A percentile compares a stretch with the other conserved stretches of the same genome.
These are phyloP conservation scores for Brassica carinata DNA, from an alignment of 345 rosid species.

Conservation along the genomic window DNA sequence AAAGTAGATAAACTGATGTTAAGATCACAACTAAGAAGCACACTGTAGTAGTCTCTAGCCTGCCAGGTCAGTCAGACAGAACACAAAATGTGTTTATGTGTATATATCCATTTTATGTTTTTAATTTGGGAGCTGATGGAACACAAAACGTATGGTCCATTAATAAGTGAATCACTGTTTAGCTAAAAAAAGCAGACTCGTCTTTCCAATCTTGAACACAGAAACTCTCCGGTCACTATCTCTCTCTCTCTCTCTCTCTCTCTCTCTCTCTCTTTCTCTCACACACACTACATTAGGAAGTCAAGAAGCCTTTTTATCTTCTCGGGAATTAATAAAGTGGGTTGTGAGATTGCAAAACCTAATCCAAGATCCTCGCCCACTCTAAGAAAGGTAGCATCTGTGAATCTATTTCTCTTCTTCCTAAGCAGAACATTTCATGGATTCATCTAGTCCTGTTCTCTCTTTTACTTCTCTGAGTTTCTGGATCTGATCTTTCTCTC, in stretches of 20 bases:
- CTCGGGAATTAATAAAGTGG: constrained; percentile 15
- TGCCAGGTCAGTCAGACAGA: constrained; percentile 20
- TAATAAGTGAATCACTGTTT: constrained; percentile 31
- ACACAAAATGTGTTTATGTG: constrained; percentile 9
- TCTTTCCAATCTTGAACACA: constrained; percentile 38
- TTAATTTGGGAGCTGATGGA: not conserved
- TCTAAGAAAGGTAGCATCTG: constrained; percentile 21
- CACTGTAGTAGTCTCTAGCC: constrained; percentile 16
- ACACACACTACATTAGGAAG: constrained; percentile 10
- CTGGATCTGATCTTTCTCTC: constrained; percentile 28
- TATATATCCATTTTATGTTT: constrained; percentile 3
- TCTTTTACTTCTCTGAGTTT: not conserved
- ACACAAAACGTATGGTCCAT: constrained; percentile 20
- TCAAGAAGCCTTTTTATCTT: constrained; percentile 9
- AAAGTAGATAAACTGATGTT: not conserved
- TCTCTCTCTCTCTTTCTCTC: not conserved
- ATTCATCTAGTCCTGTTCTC: constrained; percentile 4
- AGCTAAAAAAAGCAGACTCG: constrained; percentile 23
- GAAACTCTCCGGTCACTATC: constrained; percentile 7
- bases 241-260: no score
- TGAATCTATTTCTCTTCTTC: constrained; percentile 19
- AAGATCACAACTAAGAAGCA: not conserved
- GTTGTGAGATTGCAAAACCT: constrained; percentile 25
- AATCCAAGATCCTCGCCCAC: constrained; percentile 21
- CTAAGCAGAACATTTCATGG: not conserved